Conservation (phyloP, 225 moss, liverwort and hornwort species). For the Sphagnum contortum region DNA sequence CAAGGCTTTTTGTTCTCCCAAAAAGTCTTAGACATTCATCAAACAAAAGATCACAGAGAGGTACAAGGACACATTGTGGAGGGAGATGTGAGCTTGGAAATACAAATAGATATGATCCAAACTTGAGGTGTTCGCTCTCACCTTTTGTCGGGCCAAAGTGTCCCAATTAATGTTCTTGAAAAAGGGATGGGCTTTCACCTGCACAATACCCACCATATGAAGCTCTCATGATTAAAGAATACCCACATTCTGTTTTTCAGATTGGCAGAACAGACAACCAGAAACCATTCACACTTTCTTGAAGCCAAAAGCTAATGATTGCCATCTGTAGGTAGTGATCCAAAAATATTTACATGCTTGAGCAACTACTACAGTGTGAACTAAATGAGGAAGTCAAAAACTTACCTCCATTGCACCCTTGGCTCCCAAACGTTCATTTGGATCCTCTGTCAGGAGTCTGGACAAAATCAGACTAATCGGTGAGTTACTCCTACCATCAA, state of each 20-base stretch:
- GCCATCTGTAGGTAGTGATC: too few species aligned
- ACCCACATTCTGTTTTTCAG: too few species aligned
- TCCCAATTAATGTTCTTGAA: conserved; percentile 98
- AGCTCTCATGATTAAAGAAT: too few species aligned
- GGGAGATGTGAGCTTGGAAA: background rate
- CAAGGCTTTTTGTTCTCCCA: too few species aligned
- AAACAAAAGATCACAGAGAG: too few species aligned
- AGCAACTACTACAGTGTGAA: background rate
- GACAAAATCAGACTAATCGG: conserved; percentile 5
- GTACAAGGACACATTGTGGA: too few species aligned
- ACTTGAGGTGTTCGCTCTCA: conserved; percentile 1
- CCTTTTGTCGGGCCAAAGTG: conserved; percentile 90
- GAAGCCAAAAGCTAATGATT: too few species aligned
- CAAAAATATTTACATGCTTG: background rate
- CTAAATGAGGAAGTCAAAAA: conserved; percentile 5
- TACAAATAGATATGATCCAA: background rate
- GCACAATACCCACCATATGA: conserved; percentile 7
- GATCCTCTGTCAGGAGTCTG: conserved; percentile 92
- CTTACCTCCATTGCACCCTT: conserved; percentile 93
- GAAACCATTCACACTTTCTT: too few species aligned
- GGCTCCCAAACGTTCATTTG: conserved; percentile 83
- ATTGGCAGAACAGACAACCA: too few species aligned
- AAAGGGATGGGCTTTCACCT: conserved; percentile 94
- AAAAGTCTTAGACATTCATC: too few species aligned
- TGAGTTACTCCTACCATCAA: background rate